These are phyloP conservation scores for Rhinocladiella similis DNA, from an alignment of 2,329 filamentous ascomycete species.

Conservation along the genomic window DNA sequence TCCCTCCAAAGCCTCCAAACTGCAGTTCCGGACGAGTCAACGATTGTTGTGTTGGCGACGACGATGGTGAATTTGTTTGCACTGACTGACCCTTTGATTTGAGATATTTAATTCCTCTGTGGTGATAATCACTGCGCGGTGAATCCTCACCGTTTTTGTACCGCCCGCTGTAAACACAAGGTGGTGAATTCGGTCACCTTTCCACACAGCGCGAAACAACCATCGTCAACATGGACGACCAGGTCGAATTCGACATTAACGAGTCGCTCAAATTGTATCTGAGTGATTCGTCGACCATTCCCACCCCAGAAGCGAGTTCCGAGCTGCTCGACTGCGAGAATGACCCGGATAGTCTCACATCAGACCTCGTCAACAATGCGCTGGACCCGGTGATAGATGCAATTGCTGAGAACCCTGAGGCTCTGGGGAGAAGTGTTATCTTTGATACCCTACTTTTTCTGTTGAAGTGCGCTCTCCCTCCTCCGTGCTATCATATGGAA, in stretches of 20 bases:
- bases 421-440: conserved; percentile 71
- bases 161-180: background rate
- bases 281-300: conserved; percentile 81
- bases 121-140: background rate
- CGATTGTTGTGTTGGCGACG: background rate
- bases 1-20: background rate
- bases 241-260: conserved; percentile 88
- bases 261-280: conserved; percentile 95
- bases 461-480: conserved; percentile 80
- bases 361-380: conserved; percentile 75
- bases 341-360: conserved; percentile 80
- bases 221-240: conserved; percentile 55
- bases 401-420: conserved; percentile 87
- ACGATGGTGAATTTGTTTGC: background rate
- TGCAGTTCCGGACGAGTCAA: background rate
- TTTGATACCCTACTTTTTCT: conserved; percentile 96
- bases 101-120: too few relatives aligned
- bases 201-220: background rate
- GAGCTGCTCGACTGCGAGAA: conserved; percentile 88
- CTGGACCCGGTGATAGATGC: conserved; percentile 91
- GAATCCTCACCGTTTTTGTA: background rate
- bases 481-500: background rate
- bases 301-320: conserved; percentile 81
- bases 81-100: background rate
- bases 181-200: too few relatives aligned